phyloP scores from a whole-genome alignment of 2,329 filamentous ascomycete genomes.

The Xylaria sp. region DNA sequence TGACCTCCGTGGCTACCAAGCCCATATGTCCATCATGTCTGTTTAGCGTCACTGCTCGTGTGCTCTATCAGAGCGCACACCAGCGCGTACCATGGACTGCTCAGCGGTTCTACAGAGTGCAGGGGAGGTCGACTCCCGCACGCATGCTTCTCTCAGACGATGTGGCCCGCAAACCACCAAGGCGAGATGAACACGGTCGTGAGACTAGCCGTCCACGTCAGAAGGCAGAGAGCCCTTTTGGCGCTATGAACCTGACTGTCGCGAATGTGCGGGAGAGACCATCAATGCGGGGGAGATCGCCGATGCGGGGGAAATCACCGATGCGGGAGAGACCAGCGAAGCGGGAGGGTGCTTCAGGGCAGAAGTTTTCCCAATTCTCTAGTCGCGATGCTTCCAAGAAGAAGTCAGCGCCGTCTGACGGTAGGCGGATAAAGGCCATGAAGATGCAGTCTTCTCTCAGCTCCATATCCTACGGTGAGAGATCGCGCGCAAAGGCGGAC shows the following conservation, averaged over 20 bases:
- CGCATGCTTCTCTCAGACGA: slow-evolving; percentile 55
- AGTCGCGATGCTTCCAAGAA: slow-evolving; percentile 8
- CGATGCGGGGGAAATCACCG: not conserved
- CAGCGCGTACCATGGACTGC: slow-evolving; percentile 22
- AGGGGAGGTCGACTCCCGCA: slow-evolving; percentile 37
- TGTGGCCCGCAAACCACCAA: slow-evolving; percentile 40
- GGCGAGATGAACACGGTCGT: slow-evolving; percentile 29
- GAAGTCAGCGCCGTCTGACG: slow-evolving; percentile 33
- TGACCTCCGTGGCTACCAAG: slow-evolving; percentile 22
- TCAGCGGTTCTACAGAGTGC: slow-evolving; percentile 24
- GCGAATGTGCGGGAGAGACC: slow-evolving; percentile 35
- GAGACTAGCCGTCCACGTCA: slow-evolving; percentile 36
- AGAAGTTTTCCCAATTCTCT: slow-evolving; percentile 1
- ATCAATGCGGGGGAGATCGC: slow-evolving; percentile 2
- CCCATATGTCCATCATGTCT: slow-evolving; percentile 31
- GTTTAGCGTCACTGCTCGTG: slow-evolving; percentile 20
- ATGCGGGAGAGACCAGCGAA: not conserved
- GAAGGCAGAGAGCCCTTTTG: slow-evolving; percentile 45
- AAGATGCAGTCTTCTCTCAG: slow-evolving; percentile 87
- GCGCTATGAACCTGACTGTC: slow-evolving; percentile 51
- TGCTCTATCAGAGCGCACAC: slow-evolving; percentile 13
- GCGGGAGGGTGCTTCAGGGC: too few species aligned
- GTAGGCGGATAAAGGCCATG: slow-evolving; percentile 67
- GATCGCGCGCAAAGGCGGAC: slow-evolving; percentile 36
- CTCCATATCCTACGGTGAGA: slow-evolving; percentile 68